Conservation (phyloP, 495 filamentous ascomycete species). For the Tuber melanosporum region DNA sequence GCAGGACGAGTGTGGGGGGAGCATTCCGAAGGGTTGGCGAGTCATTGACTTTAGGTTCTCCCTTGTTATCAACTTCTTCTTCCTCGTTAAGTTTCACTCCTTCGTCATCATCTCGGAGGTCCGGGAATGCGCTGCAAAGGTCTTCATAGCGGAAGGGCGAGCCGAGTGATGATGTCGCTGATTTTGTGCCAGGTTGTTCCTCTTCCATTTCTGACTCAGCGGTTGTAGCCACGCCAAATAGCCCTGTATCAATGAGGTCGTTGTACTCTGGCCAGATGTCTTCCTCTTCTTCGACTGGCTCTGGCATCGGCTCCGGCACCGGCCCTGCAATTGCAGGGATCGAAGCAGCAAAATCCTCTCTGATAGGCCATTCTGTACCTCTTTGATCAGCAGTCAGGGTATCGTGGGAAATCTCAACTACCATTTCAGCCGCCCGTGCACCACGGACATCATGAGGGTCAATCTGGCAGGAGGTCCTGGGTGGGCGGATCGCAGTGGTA, state of each 20-base stretch:
- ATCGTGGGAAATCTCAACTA: slow-evolving; percentile 14
- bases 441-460: slow-evolving; percentile 30
- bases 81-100: slow-evolving; percentile 7
- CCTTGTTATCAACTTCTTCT: slow-evolving; percentile 20
- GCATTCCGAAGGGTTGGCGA: slow-evolving; percentile 36
- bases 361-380: slow-evolving; percentile 27
- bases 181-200: slow-evolving; percentile 23
- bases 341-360: slow-evolving; percentile 14
- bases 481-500: slow-evolving; percentile 18
- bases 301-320: slow-evolving; percentile 13
- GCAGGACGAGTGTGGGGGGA: slow-evolving; percentile 44
- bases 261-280: slow-evolving; percentile 95
- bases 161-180: slow-evolving; percentile 41
- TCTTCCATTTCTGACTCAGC: slow-evolving; percentile 12
- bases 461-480: slow-evolving; percentile 22
- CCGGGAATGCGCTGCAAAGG: slow-evolving; percentile 34
- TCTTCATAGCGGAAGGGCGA: slow-evolving; percentile 40
- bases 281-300: slow-evolving; percentile 52
- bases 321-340: background rate
- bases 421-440: background rate
- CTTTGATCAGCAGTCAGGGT: slow-evolving; percentile 19
- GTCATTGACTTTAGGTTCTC: slow-evolving; percentile 22
- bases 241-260: slow-evolving; percentile 62
- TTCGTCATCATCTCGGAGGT: slow-evolving; percentile 22
- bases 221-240: slow-evolving; percentile 45